Evolutionary conservation across 2,329 filamentous ascomycete species (phyloP).

Genomic region (Graphilbum ipis-grandicollis): DNA sequence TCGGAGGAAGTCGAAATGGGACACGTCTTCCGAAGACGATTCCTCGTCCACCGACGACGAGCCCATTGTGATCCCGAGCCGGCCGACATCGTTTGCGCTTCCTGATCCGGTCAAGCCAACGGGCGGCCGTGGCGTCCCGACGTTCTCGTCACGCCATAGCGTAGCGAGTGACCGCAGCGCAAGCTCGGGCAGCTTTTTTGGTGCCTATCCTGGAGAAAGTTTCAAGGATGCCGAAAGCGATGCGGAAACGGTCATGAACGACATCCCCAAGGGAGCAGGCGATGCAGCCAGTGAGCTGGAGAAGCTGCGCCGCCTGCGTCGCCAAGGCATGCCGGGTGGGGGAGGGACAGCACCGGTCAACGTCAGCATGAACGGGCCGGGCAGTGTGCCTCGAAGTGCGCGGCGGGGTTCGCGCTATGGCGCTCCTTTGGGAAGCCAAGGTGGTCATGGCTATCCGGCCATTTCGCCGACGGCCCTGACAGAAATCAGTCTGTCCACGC

Average conservation of each 20-base stretch:
- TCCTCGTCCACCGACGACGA: slow-evolving; percentile 46
- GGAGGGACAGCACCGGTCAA: no score
- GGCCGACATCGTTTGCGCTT: slow-evolving; percentile 38
- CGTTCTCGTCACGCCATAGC: slow-evolving; percentile 25
- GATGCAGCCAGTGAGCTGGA: slow-evolving; percentile 44
- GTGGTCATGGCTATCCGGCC: slow-evolving; percentile 7
- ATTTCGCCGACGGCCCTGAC: slow-evolving; percentile 34
- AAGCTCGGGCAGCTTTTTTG: slow-evolving; percentile 19
- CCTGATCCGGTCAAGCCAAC: slow-evolving; percentile 33
- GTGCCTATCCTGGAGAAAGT: slow-evolving; percentile 12
- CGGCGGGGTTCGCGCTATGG: slow-evolving; percentile 4
- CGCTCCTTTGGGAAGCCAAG: slow-evolving; percentile 8
- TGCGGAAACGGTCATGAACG: slow-evolving; percentile 38
- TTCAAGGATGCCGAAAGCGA: slow-evolving; percentile 35
- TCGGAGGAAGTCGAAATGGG: slow-evolving; percentile 16
- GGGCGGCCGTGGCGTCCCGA: slow-evolving; percentile 25
- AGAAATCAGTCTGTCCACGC: slow-evolving; percentile 28
- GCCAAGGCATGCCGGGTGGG: slow-evolving; percentile 1
- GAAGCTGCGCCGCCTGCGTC: slow-evolving; percentile 32
- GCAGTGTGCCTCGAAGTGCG: slow-evolving; percentile 4
- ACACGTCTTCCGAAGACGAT: slow-evolving; percentile 28
- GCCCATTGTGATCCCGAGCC: slow-evolving; percentile 45
- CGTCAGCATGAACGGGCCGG: slow-evolving; percentile 1
- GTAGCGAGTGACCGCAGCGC: slow-evolving; percentile 32
- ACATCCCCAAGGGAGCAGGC: slow-evolving; percentile 20